Evolutionary conservation across 164 flowering plant genomes (phyloP).

Genomic region (Amborella trichopoda): DNA sequence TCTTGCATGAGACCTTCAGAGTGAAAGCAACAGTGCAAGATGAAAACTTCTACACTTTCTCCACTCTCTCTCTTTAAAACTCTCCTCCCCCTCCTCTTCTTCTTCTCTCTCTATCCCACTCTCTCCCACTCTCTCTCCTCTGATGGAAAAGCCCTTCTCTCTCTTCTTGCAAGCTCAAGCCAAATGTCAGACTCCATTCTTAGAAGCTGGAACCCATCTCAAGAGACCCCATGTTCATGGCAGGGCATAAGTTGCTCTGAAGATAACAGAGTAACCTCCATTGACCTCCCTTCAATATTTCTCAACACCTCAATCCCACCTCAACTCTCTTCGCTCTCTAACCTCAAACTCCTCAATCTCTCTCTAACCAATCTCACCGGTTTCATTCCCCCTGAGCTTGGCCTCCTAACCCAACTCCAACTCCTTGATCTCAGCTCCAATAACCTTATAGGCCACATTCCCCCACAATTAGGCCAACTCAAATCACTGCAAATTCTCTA

Average conservation of each 20-base stretch:
- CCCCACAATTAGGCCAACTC: constrained; percentile 51
- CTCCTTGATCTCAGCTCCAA: constrained; percentile 84
- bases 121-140: constrained; percentile 38
- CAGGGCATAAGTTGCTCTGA: constrained; percentile 86
- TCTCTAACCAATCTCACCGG: constrained; percentile 90
- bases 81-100: constrained; percentile 8
- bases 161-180: constrained; percentile 41
- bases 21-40: not conserved
- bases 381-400: constrained; percentile 61
- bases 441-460: constrained; percentile 61
- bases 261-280: constrained; percentile 62
- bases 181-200: constrained; percentile 34
- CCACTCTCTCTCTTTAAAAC: not conserved
- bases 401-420: constrained; percentile 39
- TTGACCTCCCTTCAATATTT: constrained; percentile 76
- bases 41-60: not conserved
- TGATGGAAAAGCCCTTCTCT: constrained; percentile 82
- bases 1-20: not conserved
- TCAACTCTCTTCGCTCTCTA: constrained; percentile 65
- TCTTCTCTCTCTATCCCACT: constrained; percentile 4
- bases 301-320: constrained; percentile 70
- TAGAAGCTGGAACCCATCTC: constrained; percentile 77
- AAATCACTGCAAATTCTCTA: constrained; percentile 59
- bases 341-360: constrained; percentile 81
- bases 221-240: constrained; percentile 80